Percentiles rank a stretch among this genome's conserved stretches.
These are phyloP conservation scores for Bremia lactucae DNA, from an alignment of 352 stramenopile genomes.

Conservation along the genomic window DNA sequence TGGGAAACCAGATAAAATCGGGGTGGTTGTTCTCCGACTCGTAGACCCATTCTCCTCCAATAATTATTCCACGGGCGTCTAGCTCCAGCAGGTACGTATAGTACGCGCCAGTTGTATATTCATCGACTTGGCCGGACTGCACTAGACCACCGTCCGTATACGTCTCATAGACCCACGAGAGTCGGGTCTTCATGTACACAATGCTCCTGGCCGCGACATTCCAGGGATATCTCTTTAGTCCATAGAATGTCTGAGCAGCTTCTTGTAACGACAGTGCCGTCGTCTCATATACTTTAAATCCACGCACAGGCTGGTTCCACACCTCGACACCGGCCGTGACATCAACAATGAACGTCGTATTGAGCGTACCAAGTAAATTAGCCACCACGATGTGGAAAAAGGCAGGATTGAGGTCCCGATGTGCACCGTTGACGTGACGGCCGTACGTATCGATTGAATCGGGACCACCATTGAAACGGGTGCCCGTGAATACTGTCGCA, in stretches of 20 bases:
- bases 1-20: conserved; percentile 26
- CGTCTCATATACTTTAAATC: conserved; percentile 26
- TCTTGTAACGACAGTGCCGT: conserved; percentile 16
- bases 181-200: conserved; percentile 24
- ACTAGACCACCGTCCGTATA: conserved; percentile 23
- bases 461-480: conserved; percentile 17
- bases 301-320: conserved; percentile 44
- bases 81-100: conserved; percentile 30
- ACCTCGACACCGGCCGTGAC: conserved; percentile 25
- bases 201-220: conserved; percentile 26
- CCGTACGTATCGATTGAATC: conserved; percentile 25
- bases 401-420: conserved; percentile 32
- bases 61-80: conserved; percentile 13
- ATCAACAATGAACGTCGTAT: conserved; percentile 31
- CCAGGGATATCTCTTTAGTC: conserved; percentile 29
- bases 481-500: conserved; percentile 22
- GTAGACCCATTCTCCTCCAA: conserved; percentile 26
- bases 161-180: conserved; percentile 33
- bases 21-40: conserved; percentile 16
- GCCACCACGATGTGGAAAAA: conserved; percentile 28
- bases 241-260: conserved; percentile 24
- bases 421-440: conserved; percentile 16
- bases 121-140: conserved; percentile 10
- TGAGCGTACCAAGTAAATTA: conserved; percentile 29
- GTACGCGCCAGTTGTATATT: conserved; percentile 15